Evolutionary conservation across 2,329 filamentous ascomycete genomes (phyloP).

Genomic region (Diplodia intermedia): DNA sequence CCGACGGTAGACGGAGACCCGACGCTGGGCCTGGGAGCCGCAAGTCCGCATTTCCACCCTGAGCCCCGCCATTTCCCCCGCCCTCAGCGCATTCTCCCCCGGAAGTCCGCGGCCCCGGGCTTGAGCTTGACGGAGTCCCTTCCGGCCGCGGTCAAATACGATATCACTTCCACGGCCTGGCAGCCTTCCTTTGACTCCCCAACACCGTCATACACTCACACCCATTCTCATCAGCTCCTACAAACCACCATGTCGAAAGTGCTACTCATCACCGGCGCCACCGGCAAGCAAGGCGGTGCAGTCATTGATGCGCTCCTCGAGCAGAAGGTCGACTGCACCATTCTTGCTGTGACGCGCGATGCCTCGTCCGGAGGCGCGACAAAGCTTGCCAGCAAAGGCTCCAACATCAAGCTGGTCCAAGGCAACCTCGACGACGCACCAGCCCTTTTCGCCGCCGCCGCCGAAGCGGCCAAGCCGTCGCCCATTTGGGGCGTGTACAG

Average conservation of each 20-base stretch:
- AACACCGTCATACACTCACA: background rate
- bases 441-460: slow-evolving; percentile 58
- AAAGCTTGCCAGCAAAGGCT: slow-evolving; percentile 53
- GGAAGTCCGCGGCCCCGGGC: background rate
- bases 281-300: slow-evolving; percentile 56
- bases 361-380: slow-evolving; percentile 59
- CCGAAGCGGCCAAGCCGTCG: slow-evolving; percentile 41
- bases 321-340: slow-evolving; percentile 50
- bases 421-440: slow-evolving; percentile 63
- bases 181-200: background rate
- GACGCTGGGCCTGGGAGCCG: background rate
- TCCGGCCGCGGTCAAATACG: slow-evolving; percentile 10
- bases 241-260: slow-evolving; percentile 44
- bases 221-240: background rate
- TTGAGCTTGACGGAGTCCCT: no score
- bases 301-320: slow-evolving; percentile 52
- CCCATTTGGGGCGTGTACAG: slow-evolving; percentile 68
- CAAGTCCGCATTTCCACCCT: background rate
- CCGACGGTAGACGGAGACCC: slow-evolving; percentile 18
- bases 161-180: background rate
- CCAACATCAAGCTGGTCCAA: slow-evolving; percentile 62
- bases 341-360: slow-evolving; percentile 68
- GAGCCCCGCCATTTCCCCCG: background rate
- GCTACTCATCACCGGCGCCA: slow-evolving; percentile 55
- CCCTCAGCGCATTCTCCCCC: background rate